phyloP scores from a whole-genome alignment of 2,329 filamentous ascomycete species.

The Fusarium buharicum region DNA sequence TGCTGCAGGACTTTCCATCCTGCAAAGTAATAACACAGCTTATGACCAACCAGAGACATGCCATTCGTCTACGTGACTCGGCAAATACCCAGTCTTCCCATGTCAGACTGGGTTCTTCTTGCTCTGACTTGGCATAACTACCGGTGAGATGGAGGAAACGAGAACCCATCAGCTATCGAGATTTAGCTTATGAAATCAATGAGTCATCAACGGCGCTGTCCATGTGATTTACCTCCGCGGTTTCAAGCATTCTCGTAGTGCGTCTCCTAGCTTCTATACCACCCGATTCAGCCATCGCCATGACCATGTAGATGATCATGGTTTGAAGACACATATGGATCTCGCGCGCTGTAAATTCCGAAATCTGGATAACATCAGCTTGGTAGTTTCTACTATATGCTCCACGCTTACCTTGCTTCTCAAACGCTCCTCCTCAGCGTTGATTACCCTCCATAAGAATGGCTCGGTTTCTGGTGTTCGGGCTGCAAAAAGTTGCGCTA shows the following conservation, averaged over 20 bases:
- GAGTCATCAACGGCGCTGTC: not conserved
- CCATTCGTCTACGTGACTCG: slow-evolving; percentile 45
- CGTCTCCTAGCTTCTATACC: slow-evolving; percentile 16
- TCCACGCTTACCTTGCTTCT: slow-evolving; percentile 23
- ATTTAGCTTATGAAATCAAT: not conserved
- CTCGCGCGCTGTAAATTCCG: slow-evolving; percentile 1
- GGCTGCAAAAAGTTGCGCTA: slow-evolving; percentile 42
- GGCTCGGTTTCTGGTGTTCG: slow-evolving; percentile 36
- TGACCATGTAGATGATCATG: slow-evolving; percentile 47
- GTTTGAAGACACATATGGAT: slow-evolving; percentile 40
- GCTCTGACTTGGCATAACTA: slow-evolving; percentile 28
- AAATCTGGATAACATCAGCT: slow-evolving; percentile 8
- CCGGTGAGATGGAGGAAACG: slow-evolving; percentile 20
- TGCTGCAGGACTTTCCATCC: slow-evolving; percentile 4
- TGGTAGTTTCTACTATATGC: accelerated
- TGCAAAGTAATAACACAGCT: slow-evolving; percentile 39
- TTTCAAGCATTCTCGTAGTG: slow-evolving; percentile 23
- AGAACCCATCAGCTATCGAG: slow-evolving; percentile 15
- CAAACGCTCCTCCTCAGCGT: slow-evolving; percentile 40
- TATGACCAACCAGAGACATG: slow-evolving; percentile 43
- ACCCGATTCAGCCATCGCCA: slow-evolving; percentile 42
- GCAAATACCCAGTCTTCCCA: slow-evolving; percentile 50
- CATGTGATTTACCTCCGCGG: slow-evolving; percentile 23
- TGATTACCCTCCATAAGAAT: slow-evolving; percentile 46
- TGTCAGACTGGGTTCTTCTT: slow-evolving; percentile 20